phyloP scores from a whole-genome alignment of 805 yeast species.

The Sungouiozyma ichnusensis region DNA sequence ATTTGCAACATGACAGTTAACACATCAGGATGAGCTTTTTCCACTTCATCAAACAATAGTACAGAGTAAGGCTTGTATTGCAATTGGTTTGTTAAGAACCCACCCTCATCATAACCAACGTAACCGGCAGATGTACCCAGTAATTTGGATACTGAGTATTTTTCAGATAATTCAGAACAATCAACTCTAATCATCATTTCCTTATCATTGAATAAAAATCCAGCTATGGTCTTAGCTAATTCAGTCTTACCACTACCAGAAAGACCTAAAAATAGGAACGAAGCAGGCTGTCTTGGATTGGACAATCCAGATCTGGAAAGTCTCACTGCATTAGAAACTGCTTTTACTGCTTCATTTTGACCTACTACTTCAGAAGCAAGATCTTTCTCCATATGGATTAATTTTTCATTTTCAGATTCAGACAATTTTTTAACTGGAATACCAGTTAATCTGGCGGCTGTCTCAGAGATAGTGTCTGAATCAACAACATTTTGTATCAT shows the following conservation, averaged over 20 bases:
- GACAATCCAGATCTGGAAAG: slow-evolving; percentile 89
- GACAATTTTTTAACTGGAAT: slow-evolving; percentile 91
- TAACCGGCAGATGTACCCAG: slow-evolving; percentile 97
- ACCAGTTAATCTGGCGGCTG: slow-evolving; percentile 93
- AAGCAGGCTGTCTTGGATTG: slow-evolving; percentile 93
- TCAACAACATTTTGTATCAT: slow-evolving; percentile 87
- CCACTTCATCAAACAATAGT: slow-evolving; percentile 93
- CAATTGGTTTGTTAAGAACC: slow-evolving; percentile 85
- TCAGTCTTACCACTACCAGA: slow-evolving; percentile 99
- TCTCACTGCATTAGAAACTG: slow-evolving; percentile 91
- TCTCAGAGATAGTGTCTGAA: slow-evolving; percentile 86
- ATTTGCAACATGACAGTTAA: slow-evolving; percentile 84
- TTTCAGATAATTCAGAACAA: slow-evolving; percentile 92
- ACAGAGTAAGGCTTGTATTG: slow-evolving; percentile 91
- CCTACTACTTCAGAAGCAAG: slow-evolving; percentile 82
- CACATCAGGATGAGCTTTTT: slow-evolving; percentile 97
- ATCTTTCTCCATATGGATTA: slow-evolving; percentile 88
- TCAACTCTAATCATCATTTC: slow-evolving; percentile 95
- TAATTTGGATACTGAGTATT: slow-evolving; percentile 88
- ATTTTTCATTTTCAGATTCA: slow-evolving; percentile 88
- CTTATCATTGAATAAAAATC: slow-evolving; percentile 91
- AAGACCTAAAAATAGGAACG: slow-evolving; percentile 87
- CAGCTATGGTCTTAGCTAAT: slow-evolving; percentile 92
- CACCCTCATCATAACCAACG: slow-evolving; percentile 97
- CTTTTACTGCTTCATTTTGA: slow-evolving; percentile 89